phyloP scores from a whole-genome alignment of 2,329 filamentous ascomycete genomes.

The Neofusicoccum sp. region DNA sequence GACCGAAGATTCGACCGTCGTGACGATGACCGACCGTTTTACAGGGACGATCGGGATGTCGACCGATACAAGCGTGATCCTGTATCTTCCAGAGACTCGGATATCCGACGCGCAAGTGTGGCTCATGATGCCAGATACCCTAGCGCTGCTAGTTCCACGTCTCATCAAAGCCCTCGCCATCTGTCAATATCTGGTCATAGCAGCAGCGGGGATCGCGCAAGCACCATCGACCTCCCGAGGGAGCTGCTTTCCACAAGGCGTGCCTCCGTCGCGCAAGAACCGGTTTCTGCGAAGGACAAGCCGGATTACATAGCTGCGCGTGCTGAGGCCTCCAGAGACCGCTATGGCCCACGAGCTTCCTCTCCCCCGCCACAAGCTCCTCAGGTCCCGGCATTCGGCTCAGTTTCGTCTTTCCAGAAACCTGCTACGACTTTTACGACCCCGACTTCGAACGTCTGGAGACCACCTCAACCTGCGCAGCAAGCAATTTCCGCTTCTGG shows the following conservation, averaged over 20 bases:
- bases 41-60: conserved; percentile 41
- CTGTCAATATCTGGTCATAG: conserved; percentile 16
- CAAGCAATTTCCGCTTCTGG: conserved; percentile 34
- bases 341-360: conserved; percentile 49
- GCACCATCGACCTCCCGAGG: conserved; percentile 5
- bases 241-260: conserved; percentile 31
- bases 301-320: conserved; percentile 49
- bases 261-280: conserved; percentile 39
- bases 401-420: conserved; percentile 29
- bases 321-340: conserved; percentile 49
- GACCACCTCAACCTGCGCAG: conserved; percentile 42
- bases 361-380: conserved; percentile 58
- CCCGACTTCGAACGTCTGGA: conserved; percentile 44
- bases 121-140: conserved; percentile 17
- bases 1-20: conserved; percentile 49
- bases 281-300: conserved; percentile 39
- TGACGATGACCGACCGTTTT: conserved; percentile 43
- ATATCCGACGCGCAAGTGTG: conserved; percentile 22
- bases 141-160: background rate
- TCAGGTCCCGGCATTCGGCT: conserved; percentile 59
- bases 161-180: conserved; percentile 18
- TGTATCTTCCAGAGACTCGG: conserved; percentile 21
- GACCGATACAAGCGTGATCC: conserved; percentile 44
- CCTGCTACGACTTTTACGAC: conserved; percentile 19
- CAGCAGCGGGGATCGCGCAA: conserved; percentile 3